Evolutionary conservation across 2,329 filamentous ascomycete genomes (phyloP).

Genomic region (Triangularia setosa): DNA sequence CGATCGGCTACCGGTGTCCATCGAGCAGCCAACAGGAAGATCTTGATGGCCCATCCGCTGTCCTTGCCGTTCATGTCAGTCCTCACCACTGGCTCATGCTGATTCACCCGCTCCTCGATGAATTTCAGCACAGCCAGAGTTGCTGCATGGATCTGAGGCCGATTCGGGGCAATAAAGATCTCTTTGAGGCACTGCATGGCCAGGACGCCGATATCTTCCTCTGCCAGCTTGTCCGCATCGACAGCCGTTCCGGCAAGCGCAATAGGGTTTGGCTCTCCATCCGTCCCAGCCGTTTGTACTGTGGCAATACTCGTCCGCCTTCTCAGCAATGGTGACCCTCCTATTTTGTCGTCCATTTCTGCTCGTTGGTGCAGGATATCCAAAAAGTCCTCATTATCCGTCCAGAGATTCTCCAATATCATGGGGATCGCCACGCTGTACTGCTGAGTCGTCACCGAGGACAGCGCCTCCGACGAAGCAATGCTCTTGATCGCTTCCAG

Average conservation of each 20-base stretch:
- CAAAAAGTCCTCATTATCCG: conserved; percentile 66
- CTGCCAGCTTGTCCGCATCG: conserved; percentile 84
- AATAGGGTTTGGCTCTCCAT: conserved; percentile 63
- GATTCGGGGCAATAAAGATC: conserved; percentile 78
- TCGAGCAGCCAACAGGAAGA: conserved; percentile 74
- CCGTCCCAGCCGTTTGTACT: conserved; percentile 66
- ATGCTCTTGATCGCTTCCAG: conserved; percentile 77
- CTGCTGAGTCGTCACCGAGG: conserved; percentile 70
- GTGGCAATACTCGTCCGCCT: conserved; percentile 78
- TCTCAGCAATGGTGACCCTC: conserved; percentile 58
- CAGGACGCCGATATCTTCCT: conserved; percentile 80
- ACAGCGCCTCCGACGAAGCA: conserved; percentile 73
- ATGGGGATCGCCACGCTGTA: conserved; percentile 76
- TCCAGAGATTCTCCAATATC: conserved; percentile 82
- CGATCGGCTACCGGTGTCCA: conserved; percentile 95
- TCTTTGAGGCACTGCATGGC: conserved; percentile 83
- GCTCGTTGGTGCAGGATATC: conserved; percentile 64
- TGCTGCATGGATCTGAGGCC: conserved; percentile 74
- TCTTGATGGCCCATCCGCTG: conserved; percentile 73
- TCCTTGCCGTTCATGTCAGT: conserved; percentile 42
- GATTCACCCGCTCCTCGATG: conserved; percentile 56
- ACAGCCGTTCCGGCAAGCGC: conserved; percentile 76
- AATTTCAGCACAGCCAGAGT: conserved; percentile 73
- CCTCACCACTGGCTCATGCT: conserved; percentile 52
- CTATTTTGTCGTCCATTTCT: conserved; percentile 63